These are phyloP conservation scores for Fusarium sp. DNA, from an alignment of 2,329 filamentous ascomycete species.

Conservation along the genomic window DNA sequence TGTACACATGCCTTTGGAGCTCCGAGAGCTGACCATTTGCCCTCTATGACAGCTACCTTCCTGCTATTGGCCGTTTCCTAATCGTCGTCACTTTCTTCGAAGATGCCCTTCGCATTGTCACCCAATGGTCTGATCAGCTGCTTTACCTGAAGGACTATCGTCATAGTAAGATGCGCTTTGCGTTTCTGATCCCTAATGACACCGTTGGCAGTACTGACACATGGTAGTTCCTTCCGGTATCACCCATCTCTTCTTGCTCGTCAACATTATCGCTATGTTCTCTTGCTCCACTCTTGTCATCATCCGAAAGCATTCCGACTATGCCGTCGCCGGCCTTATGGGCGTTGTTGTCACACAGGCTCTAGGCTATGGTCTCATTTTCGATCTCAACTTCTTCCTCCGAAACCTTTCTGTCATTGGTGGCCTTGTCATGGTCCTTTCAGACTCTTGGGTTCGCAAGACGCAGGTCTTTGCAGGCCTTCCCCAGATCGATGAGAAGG, in stretches of 20 bases:
- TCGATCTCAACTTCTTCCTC: conserved; percentile 99
- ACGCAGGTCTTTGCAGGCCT: conserved; percentile 95
- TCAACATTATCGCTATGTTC: conserved; percentile 90
- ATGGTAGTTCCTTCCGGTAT: conserved; percentile 81
- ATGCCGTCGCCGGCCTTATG: conserved; percentile 89
- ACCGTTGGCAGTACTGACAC: conserved; percentile 26
- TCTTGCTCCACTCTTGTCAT: conserved; percentile 87
- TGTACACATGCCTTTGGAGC: conserved; percentile 3
- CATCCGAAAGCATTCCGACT: conserved; percentile 89
- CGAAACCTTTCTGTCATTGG: conserved; percentile 98
- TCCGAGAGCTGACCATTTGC: conserved; percentile 26
- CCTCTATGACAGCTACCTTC: conserved; percentile 75
- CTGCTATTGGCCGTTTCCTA: conserved; percentile 93
- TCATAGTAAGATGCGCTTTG: conserved; percentile 74
- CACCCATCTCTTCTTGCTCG: conserved; percentile 90
- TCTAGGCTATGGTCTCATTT: conserved; percentile 95
- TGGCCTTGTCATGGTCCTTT: conserved; percentile 96
- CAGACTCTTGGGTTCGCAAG: conserved; percentile 98
- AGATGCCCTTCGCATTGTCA: conserved; percentile 94
- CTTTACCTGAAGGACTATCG: conserved; percentile 92
- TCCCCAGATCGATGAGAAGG: conserved; percentile 96
- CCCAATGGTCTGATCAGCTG: conserved; percentile 96
- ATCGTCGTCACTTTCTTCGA: conserved; percentile 99
- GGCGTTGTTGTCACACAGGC: conserved; percentile 92
- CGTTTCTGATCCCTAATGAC: not conserved